Conservation (phyloP, 139 green algal species). For the Closterium sp. region DNA sequence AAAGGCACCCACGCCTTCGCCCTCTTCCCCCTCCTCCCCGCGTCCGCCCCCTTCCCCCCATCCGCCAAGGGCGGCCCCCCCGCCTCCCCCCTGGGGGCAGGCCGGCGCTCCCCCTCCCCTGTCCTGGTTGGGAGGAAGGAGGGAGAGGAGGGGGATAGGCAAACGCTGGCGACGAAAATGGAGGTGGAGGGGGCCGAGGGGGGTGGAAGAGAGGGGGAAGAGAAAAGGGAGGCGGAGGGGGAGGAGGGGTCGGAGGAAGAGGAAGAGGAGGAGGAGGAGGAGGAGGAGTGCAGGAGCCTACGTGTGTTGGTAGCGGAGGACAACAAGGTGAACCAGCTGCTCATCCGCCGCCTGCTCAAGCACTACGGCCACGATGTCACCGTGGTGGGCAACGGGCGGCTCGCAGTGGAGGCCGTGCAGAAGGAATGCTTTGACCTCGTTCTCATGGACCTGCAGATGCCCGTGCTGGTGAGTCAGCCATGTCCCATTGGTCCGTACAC, state of each 20-base stretch:
- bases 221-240: not conserved
- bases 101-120: not conserved
- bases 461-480: constrained; percentile 40
- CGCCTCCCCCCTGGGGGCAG: not conserved
- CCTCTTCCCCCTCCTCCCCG: constrained; percentile 3
- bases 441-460: constrained; percentile 53
- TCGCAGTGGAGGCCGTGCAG: constrained; percentile 32
- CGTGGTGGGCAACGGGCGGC: constrained; percentile 30
- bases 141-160: too few species aligned
- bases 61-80: not conserved
- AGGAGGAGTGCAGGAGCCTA: constrained; percentile 4
- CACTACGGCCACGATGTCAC: constrained; percentile 40
- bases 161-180: too few species aligned
- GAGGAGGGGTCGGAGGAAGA: too few species aligned
- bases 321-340: constrained; percentile 50
- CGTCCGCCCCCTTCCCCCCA: not conserved
- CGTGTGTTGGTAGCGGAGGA: constrained; percentile 45
- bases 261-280: not conserved
- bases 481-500: too few species aligned
- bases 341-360: constrained; percentile 44
- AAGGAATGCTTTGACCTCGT: constrained; percentile 18
- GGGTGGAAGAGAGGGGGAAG: not conserved
- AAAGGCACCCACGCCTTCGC: constrained; percentile 20
- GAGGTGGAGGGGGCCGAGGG: not conserved
- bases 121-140: not conserved